Evolutionary conservation across 2,329 filamentous ascomycete genomes (phyloP).

Genomic region (Aaosphaeria pasadenensis): DNA sequence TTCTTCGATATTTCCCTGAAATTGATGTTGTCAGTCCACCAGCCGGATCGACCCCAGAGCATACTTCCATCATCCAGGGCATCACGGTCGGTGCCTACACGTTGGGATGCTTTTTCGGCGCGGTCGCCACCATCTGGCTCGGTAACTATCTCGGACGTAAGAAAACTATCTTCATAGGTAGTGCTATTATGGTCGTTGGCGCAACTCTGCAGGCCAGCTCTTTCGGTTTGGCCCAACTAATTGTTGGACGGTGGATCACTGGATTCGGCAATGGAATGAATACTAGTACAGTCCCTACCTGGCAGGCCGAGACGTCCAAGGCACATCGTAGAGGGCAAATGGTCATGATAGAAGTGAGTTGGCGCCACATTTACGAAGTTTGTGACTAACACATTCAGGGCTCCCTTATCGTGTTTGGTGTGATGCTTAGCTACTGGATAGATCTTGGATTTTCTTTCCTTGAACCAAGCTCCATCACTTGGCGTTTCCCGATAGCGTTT

Average conservation of each 20-base stretch:
- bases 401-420: constrained; percentile 44
- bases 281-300: constrained; percentile 43
- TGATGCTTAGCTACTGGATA: constrained; percentile 42
- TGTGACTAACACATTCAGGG: constrained; percentile 18
- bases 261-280: constrained; percentile 45
- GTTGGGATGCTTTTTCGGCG: constrained; percentile 45
- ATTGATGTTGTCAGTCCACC: constrained; percentile 39
- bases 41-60: constrained; percentile 23
- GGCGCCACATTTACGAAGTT: not conserved
- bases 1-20: constrained; percentile 46
- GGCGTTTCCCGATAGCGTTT: constrained; percentile 53
- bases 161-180: constrained; percentile 59
- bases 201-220: constrained; percentile 57
- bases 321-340: constrained; percentile 45
- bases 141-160: constrained; percentile 60
- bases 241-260: constrained; percentile 52
- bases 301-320: constrained; percentile 48
- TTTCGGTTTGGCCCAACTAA: constrained; percentile 45
- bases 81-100: constrained; percentile 39
- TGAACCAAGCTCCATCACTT: constrained; percentile 38
- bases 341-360: constrained; percentile 44
- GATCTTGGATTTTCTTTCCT: constrained; percentile 50
- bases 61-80: constrained; percentile 43
- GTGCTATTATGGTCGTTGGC: constrained; percentile 56
- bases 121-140: constrained; percentile 43